Evolutionary conservation across 768 basidiomycete genomes (phyloP), one percentile per base, ranked within the genome.

Genomic region (Leccinum subtestaceum): DNA sequence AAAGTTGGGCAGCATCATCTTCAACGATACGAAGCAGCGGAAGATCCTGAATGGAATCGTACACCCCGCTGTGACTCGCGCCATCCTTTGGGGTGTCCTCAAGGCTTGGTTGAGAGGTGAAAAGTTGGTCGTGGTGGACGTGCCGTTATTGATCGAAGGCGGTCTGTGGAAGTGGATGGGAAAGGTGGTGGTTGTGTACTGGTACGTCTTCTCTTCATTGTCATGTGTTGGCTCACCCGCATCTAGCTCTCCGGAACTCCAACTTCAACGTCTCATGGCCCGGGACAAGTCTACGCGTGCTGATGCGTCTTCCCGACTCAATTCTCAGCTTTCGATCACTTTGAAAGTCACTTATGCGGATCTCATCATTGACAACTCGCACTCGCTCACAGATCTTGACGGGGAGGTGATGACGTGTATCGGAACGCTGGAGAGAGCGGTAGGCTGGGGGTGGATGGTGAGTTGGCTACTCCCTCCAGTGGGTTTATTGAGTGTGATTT

Each of bases 101-200:
- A 76, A 77, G 57, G 77, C 77, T 58, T 99, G 95, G 93, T 49
- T 93, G 51, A 75, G 74, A 40, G 96, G 97, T 8, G 78, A 92
- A 66, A 87, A 82, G 68, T 77, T 89, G 46, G 91, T 89, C 62
- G 79, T 98, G 3, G 74, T 98, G 63, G 97, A 98, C 72, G 91
- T 97, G 5, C 97, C 96, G 34, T 75, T 98, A 50, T 77, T 99
- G 57, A 88, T 99, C 57, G 97, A 99, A 71, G 86, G 90, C 1
- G 88, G 88, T 2, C 69, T 98, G 36, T 93, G 88, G 84, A 84
- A 81, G 66, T 89, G 83, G 81, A 88, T 95, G 48, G 94, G 87
- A 2, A 81, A 82, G 60, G 86, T 98, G 19, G 81, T 95, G 2
- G 87, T 99, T 6, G 94, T 97, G 7, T 95, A 93, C 69, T 97